These are phyloP conservation scores for Clitopilus hobsonii DNA, from an alignment of 768 basidiomycete genomes.

Conservation along the genomic window DNA sequence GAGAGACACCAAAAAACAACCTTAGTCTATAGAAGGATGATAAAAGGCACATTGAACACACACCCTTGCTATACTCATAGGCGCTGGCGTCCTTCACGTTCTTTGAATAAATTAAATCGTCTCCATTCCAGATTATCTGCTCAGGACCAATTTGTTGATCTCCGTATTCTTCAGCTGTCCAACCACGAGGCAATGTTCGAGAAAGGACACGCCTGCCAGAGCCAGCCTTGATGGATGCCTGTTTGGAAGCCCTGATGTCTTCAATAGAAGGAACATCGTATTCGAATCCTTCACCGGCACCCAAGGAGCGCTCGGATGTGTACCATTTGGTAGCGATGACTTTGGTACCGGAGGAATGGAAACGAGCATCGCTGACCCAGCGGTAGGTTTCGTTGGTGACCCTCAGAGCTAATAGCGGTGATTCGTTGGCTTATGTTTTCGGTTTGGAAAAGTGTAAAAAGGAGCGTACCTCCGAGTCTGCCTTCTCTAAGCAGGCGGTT, in stretches of 20 bases:
- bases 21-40: too few species aligned
- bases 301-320: constrained; percentile 56
- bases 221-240: constrained; percentile 28
- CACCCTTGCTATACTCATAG: constrained; percentile 68
- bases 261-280: constrained; percentile 47
- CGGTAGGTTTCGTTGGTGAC: constrained; percentile 76
- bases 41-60: too few species aligned
- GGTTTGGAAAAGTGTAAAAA: neutral
- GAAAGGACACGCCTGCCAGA: constrained; percentile 53
- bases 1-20: too few species aligned
- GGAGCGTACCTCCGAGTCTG: constrained; percentile 36
- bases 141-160: constrained; percentile 74
- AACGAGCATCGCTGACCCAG: constrained; percentile 65
- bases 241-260: constrained; percentile 14
- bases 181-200: constrained; percentile 54
- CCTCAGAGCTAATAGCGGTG: constrained; percentile 26
- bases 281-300: constrained; percentile 73
- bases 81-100: constrained; percentile 48
- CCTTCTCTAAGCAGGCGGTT: constrained; percentile 57
- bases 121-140: constrained; percentile 58
- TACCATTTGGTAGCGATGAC: constrained; percentile 80
- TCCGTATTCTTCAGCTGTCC: constrained; percentile 54
- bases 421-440: neutral
- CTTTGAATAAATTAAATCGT: constrained; percentile 63
- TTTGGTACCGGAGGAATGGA: constrained; percentile 60